These are phyloP conservation scores for Vitellaria paradoxa DNA, from an alignment of 179 eudicot species.

Conservation along the genomic window DNA sequence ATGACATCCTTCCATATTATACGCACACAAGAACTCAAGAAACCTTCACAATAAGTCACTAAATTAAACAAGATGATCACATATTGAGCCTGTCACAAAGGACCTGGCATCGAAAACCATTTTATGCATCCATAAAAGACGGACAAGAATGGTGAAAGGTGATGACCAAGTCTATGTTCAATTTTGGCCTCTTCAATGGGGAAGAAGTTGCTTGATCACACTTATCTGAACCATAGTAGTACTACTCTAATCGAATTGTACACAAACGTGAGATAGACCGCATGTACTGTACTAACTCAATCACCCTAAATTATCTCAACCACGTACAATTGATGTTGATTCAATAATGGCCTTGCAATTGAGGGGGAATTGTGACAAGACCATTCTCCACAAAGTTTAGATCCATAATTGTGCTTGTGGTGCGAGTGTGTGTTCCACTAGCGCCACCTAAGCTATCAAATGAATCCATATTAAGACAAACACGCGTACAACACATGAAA, in stretches of 20 bases:
- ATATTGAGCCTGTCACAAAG: neutral
- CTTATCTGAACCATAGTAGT: neutral
- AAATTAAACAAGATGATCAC: neutral
- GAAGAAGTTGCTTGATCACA: constrained; percentile 16
- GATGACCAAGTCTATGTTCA: neutral
- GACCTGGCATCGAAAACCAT: neutral
- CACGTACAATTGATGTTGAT: neutral
- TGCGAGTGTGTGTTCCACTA: constrained; percentile 4
- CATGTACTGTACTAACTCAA: constrained; percentile 6
- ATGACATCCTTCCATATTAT: too few relatives aligned
- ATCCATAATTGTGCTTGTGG: neutral
- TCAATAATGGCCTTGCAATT: neutral
- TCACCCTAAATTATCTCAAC: neutral
- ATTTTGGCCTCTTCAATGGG: constrained; percentile 29
- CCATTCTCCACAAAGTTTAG: neutral
- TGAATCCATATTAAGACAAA: neutral
- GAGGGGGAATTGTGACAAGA: neutral
- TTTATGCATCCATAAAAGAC: neutral
- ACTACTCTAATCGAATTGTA: neutral
- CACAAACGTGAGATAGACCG: constrained; percentile 17
- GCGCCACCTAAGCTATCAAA: constrained; percentile 8
- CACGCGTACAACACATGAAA: neutral
- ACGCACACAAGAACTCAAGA: too few relatives aligned
- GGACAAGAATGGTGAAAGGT: constrained; percentile 9
- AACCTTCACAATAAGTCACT: too few relatives aligned